Evolutionary conservation across 768 basidiomycete genomes (phyloP).

Genomic region (Lentinus tigrinus): DNA sequence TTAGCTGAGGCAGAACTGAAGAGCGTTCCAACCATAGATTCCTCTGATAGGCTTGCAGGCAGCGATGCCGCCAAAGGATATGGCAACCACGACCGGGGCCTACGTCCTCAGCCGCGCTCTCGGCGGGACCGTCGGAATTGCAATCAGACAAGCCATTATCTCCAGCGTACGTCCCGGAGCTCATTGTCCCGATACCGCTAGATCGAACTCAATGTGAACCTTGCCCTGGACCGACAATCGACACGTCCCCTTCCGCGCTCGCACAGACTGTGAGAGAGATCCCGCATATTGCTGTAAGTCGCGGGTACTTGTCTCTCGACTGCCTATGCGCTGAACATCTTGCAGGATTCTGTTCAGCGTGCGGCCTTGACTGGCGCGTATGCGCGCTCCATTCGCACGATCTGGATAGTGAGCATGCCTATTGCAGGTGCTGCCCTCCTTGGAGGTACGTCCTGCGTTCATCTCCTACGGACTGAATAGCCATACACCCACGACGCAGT

Average conservation of each 20-base stretch:
- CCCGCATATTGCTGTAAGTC: slow-evolving; percentile 43
- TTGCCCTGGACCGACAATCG: slow-evolving; percentile 34
- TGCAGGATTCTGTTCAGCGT: slow-evolving; percentile 48
- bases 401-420: slow-evolving; percentile 40
- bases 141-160: slow-evolving; percentile 70
- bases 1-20: too few species aligned
- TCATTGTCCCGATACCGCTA: too few species aligned
- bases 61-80: slow-evolving; percentile 82
- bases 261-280: slow-evolving; percentile 40
- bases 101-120: slow-evolving; percentile 70
- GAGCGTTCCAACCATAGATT: slow-evolving; percentile 34
- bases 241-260: slow-evolving; percentile 42
- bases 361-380: slow-evolving; percentile 55
- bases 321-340: neutral
- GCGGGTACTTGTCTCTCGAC: neutral
- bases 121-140: slow-evolving; percentile 72
- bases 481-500: too few species aligned
- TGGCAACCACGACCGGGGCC: slow-evolving; percentile 75
- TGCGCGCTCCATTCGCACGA: slow-evolving; percentile 52
- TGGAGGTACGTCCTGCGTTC: too few species aligned
- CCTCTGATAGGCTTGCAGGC: slow-evolving; percentile 77
- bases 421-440: too few species aligned
- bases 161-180: slow-evolving; percentile 40
- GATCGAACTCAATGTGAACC: neutral
- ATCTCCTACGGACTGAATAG: too few species aligned